These are phyloP conservation scores for Sinapis alba DNA, from an alignment of 441 rosid genomes.

Conservation along the genomic window DNA sequence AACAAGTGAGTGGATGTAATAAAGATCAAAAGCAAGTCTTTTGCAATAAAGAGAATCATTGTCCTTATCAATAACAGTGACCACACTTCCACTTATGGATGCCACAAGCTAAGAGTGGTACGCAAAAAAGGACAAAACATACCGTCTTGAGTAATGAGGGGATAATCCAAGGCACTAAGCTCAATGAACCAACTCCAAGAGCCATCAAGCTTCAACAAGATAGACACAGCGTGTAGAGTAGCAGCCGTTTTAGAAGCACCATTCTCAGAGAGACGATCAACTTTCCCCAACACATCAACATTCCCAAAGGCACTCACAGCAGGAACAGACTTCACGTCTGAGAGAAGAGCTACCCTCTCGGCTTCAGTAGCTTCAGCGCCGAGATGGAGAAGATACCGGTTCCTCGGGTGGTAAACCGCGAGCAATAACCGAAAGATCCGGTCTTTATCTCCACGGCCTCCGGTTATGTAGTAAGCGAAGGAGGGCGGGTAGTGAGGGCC, in stretches of 20 bases:
- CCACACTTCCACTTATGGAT: background rate
- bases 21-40: background rate
- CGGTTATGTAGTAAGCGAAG: constrained; percentile 2
- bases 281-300: background rate
- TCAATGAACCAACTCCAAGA: background rate
- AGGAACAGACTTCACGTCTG: background rate
- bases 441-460: background rate
- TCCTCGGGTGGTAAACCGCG: background rate
- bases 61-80: background rate
- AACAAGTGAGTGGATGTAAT: background rate
- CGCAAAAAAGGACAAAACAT: background rate
- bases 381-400: background rate
- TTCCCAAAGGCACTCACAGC: background rate
- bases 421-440: background rate
- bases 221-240: background rate
- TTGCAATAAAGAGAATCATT: background rate
- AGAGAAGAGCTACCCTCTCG: background rate
- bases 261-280: background rate
- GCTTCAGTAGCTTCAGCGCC: background rate
- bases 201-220: background rate
- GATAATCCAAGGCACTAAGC: constrained; percentile 2
- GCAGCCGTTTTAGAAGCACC: background rate
- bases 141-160: background rate
- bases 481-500: background rate
- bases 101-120: background rate